Evolutionary conservation across 208 protist species (phyloP).

Genomic region (Acanthamoeba lenticulata): DNA sequence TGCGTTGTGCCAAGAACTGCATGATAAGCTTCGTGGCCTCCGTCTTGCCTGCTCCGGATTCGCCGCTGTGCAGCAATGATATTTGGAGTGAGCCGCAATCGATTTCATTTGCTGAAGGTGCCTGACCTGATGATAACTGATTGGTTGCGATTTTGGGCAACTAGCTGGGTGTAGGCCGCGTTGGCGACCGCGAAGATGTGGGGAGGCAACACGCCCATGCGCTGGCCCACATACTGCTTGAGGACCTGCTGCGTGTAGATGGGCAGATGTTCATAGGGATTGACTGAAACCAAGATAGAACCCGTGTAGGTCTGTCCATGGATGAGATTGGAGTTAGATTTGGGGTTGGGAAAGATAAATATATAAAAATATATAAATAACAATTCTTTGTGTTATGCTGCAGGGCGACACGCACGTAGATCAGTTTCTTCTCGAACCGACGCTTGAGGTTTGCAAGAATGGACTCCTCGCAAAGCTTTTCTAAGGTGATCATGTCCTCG

Average conservation of each 20-base stretch:
- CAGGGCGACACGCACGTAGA: constrained; percentile 36
- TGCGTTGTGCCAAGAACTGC: constrained; percentile 81
- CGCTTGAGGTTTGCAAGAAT: constrained; percentile 8
- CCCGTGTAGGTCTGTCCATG: constrained; percentile 77
- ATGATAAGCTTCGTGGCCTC: constrained; percentile 88
- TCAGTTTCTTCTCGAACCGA: constrained; percentile 6
- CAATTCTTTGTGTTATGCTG: neutral
- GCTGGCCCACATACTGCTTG: constrained; percentile 72
- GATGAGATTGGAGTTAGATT: neutral
- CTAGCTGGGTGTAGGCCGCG: constrained; percentile 74
- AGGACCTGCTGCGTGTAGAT: constrained; percentile 78
- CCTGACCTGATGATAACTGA: constrained; percentile 80
- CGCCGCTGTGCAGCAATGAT: constrained; percentile 63
- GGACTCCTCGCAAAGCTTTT: neutral
- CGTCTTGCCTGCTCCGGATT: constrained; percentile 87
- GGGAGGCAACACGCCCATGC: constrained; percentile 73
- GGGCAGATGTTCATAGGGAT: constrained; percentile 67
- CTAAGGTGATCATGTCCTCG: constrained; percentile 12
- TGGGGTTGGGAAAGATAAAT: neutral
- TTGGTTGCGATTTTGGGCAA: constrained; percentile 76
- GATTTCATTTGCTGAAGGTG: neutral
- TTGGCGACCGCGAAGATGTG: constrained; percentile 81
- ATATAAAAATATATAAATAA: neutral
- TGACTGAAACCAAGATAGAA: constrained; percentile 28
- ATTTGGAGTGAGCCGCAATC: neutral